phyloP scores from a whole-genome alignment of 352 stramenopile species.

The Phytopythium helicoides region DNA sequence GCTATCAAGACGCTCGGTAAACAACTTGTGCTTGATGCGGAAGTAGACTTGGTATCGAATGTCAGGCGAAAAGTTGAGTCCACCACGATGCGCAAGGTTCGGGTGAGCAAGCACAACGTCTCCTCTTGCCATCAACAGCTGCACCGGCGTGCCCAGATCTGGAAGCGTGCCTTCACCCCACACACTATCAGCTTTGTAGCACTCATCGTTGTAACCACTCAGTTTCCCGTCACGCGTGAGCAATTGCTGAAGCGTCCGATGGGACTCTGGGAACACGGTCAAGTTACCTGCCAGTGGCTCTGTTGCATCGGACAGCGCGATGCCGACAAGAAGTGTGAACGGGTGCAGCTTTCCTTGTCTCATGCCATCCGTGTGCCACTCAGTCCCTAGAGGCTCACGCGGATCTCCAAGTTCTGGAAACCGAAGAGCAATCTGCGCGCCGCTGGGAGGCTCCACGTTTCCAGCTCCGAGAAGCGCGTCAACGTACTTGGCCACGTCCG shows the following conservation, averaged over 20 bases:
- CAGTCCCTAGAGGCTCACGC: slow-evolving; percentile 57
- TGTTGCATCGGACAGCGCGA: slow-evolving; percentile 66
- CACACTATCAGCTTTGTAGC: slow-evolving; percentile 65
- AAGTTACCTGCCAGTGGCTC: slow-evolving; percentile 67
- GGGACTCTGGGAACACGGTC: slow-evolving; percentile 70
- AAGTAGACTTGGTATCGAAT: slow-evolving; percentile 86
- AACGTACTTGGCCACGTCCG: slow-evolving; percentile 51
- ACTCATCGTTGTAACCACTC: slow-evolving; percentile 48
- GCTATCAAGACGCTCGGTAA: slow-evolving; percentile 29
- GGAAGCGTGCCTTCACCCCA: slow-evolving; percentile 74
- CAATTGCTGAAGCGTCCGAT: slow-evolving; percentile 44
- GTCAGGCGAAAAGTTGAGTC: slow-evolving; percentile 79
- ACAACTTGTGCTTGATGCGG: slow-evolving; percentile 68
- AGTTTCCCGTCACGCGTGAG: slow-evolving; percentile 55
- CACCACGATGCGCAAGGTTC: slow-evolving; percentile 68
- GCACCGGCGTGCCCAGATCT: slow-evolving; percentile 56
- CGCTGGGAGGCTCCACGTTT: slow-evolving; percentile 43
- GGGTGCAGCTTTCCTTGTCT: slow-evolving; percentile 66
- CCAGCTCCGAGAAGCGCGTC: slow-evolving; percentile 53
- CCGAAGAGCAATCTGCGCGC: slow-evolving; percentile 67
- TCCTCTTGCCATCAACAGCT: slow-evolving; percentile 49
- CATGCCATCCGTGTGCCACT: slow-evolving; percentile 87
- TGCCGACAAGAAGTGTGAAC: slow-evolving; percentile 63
- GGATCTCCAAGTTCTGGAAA: slow-evolving; percentile 68
- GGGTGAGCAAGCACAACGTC: slow-evolving; percentile 76